Base-by-base conservation (phyloP, 257 asterid species). In the Ajuga chamaepitys region DNA sequence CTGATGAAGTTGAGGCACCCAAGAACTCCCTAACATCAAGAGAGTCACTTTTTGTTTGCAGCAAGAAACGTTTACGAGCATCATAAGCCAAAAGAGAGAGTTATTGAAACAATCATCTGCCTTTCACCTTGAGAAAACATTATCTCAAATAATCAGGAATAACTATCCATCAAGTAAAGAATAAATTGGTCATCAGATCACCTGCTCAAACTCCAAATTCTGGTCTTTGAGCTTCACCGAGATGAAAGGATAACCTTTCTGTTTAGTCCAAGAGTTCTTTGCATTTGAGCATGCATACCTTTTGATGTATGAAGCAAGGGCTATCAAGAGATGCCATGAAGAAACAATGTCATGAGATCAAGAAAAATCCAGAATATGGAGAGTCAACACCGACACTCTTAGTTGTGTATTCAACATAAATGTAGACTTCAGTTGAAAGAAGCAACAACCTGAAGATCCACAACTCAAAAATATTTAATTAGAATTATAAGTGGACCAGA, bases 261-360 rank as follows among this genome's bases (percentile, higher is more conserved):
- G 98, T 72, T 88, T 92, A 52, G 96, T 92, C 98, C 98, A 92
- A 61, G 96, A 80, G 73, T 78, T 79, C 81, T 82, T 92, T 67
- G 98, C 93, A 80, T 92, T 92, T 46, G 88, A 83, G 84, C 92
- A 82, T 55, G 97, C 97, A 67, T 81, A 81, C 73, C 21, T 85
- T 77, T 92, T 85, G 48, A 92, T 78, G 85, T 92, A 92, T 54
- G 89, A 76, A 44, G 98, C 98, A 76, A 92, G 91, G 46, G 88
- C 95, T 59, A 85, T 84, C 98, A n/a, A n/a, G n/a, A n/a, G n/a
- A n/a, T 92, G 64, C 75, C 32, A 72, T 12, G 22, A 57, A 65
- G 17, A 48, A 59, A 44, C 44, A 42, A 37, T 40, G 10, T 13
- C 28, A 58, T 57, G 32, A 67, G 57, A 55, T 40, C n/a, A 14